These are phyloP conservation scores for Clathrospora elynae DNA, from an alignment of 2,329 filamentous ascomycete species.

Conservation along the genomic window DNA sequence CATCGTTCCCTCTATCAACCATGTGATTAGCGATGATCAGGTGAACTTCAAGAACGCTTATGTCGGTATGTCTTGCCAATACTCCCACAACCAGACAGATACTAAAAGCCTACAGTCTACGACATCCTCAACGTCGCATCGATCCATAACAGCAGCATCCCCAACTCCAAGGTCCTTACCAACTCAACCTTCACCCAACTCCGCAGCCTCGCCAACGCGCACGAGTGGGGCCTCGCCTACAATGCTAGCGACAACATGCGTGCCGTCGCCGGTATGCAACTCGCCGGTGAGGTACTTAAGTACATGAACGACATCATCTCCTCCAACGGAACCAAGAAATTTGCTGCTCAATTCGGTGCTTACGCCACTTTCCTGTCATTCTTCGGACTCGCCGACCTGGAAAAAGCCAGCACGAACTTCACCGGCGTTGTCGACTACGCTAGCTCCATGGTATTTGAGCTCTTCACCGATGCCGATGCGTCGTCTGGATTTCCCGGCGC, in stretches of 20 bases:
- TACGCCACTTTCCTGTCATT: constrained; percentile 66
- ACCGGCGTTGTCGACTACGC: constrained; percentile 83
- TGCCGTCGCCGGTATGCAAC: constrained; percentile 55
- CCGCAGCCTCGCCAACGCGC: constrained; percentile 73
- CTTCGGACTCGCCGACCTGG: constrained; percentile 63
- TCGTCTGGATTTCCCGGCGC: constrained; percentile 49
- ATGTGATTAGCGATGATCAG: constrained; percentile 55
- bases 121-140: constrained; percentile 66
- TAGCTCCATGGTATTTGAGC: constrained; percentile 79
- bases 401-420: constrained; percentile 64
- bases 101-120: constrained; percentile 59
- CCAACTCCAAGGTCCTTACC: constrained; percentile 61
- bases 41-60: constrained; percentile 68
- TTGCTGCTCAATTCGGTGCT: constrained; percentile 64
- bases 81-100: neutral
- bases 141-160: constrained; percentile 68
- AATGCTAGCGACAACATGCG: constrained; percentile 62
- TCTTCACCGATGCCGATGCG: constrained; percentile 57
- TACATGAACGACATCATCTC: constrained; percentile 54
- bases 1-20: constrained; percentile 59
- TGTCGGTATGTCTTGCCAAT: constrained; percentile 55
- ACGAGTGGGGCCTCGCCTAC: constrained; percentile 84
- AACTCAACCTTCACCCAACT: constrained; percentile 67
- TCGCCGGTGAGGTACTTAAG: constrained; percentile 53
- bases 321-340: constrained; percentile 46